Evolutionary conservation across 176 grass and related monocot genomes (phyloP).

Genomic region (Eragrostis curvula): DNA sequence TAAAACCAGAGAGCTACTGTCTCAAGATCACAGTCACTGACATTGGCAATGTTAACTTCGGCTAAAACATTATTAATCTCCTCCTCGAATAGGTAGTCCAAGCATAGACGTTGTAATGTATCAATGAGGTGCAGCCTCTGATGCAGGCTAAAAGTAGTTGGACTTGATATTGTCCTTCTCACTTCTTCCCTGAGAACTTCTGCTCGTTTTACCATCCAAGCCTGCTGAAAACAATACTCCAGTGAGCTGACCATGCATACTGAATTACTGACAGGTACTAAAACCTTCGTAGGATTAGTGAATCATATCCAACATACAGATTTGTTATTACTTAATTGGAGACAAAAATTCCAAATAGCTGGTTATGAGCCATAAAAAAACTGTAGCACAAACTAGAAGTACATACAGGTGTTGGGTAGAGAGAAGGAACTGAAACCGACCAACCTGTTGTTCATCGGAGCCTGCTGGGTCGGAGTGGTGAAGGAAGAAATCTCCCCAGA

Average conservation of each 20-base stretch:
- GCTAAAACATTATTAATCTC: not conserved
- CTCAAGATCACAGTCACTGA: not conserved
- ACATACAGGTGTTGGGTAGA: not conserved
- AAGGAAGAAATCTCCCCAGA: constrained; percentile 43
- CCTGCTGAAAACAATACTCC: not conserved
- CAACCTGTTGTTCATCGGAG: not conserved
- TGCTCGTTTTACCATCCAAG: constrained; percentile 9
- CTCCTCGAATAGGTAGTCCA: constrained; percentile 5
- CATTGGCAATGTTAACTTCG: not conserved
- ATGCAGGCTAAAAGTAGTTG: not conserved
- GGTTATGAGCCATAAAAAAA: too few relatives aligned
- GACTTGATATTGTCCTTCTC: not conserved
- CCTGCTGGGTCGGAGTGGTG: not conserved
- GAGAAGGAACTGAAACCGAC: too few relatives aligned
- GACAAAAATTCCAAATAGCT: too few relatives aligned
- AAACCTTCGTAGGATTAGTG: too few relatives aligned
- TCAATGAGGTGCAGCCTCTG: not conserved
- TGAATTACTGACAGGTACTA: too few relatives aligned
- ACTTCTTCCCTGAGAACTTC: constrained; percentile 9
- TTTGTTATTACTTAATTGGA: too few relatives aligned
- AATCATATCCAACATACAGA: too few relatives aligned
- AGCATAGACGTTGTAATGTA: constrained; percentile 8
- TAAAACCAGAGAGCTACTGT: constrained; percentile 15
- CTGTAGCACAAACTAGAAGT: too few relatives aligned
- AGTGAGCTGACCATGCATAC: not conserved